These are phyloP conservation scores for Colletotrichum paranaense DNA, from an alignment of 2,329 filamentous ascomycete genomes.

Conservation along the genomic window DNA sequence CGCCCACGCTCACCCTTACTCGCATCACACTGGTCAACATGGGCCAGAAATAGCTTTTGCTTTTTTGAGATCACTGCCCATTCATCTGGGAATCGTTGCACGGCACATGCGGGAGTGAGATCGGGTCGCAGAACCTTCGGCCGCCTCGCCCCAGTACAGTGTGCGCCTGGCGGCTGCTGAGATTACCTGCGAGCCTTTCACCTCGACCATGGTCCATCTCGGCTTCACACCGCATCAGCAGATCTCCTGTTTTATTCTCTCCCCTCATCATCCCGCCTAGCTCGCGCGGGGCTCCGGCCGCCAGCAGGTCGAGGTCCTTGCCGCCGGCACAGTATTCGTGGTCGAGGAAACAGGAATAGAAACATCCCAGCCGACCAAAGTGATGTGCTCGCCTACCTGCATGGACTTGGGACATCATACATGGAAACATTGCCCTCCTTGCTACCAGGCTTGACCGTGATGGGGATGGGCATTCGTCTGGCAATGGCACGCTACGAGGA, in stretches of 20 bases:
- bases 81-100: conserved; percentile 29
- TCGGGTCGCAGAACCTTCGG: conserved; percentile 34
- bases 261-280: background rate
- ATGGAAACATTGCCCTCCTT: conserved; percentile 17
- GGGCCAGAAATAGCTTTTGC: conserved; percentile 34
- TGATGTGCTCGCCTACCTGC: conserved; percentile 13
- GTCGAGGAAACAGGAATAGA: conserved; percentile 29
- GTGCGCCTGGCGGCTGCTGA: conserved; percentile 32
- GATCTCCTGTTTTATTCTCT: background rate
- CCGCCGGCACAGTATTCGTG: conserved; percentile 19
- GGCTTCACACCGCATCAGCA: background rate
- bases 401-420: background rate
- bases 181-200: conserved; percentile 31
- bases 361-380: conserved; percentile 23
- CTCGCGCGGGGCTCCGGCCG: conserved; percentile 22
- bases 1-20: background rate
- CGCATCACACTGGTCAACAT: conserved; percentile 6
- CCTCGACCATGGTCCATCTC: background rate
- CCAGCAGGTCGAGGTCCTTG: conserved; percentile 21
- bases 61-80: conserved; percentile 14
- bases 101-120: conserved; percentile 34
- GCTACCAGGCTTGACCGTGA: conserved; percentile 12
- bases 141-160: conserved; percentile 16
- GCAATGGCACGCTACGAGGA: conserved; percentile 32
- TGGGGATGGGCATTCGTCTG: conserved; percentile 18